Base-by-base conservation (phyloP, 805 yeast species). In the Wickerhamomyces pijperi region DNA sequence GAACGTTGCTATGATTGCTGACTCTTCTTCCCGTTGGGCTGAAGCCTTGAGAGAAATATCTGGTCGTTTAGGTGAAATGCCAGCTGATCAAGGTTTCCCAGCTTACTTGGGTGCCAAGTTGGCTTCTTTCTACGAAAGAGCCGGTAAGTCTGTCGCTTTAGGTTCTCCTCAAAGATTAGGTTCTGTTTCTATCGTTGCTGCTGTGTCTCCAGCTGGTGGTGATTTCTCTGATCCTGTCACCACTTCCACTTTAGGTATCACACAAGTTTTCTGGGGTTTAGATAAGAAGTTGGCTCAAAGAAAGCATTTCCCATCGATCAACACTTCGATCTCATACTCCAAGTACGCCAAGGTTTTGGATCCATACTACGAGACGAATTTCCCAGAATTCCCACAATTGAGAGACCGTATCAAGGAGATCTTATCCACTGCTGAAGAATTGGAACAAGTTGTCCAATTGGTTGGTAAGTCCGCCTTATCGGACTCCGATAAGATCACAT, bases 21-120 rank as follows among this genome's bases (percentile, higher is more conserved):
- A 92, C 65, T 92, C 98, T 5, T 90, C 97, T 28, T 88, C 97
- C 25, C 88, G 99, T 74, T 92, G 99, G 99, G 99, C 99, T 35
- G 99, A 92, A 72, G 99, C 99, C 46, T 75, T 92, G 61, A 88
- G 99, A 81, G 99, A 92, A 76, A 82, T 92, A 63, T 88, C 97
- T 39, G 99, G 99, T 76, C 94, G 99, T 76, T 74, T 92, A 63
- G 99, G 98, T 68, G 99, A 92, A 74, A 92, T 92, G 99, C 99
- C 99, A 61, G 99, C 99, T 46, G 99, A 92, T 68, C 98, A 94
- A 73, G 99, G 99, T 73, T 92, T 88, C 92, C 99, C 99, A 45
- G 99, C 99, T 38, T 92, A 92, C 63, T 74, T 92, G 63, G 98
- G 98, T 70, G 96, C 99, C 39, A 92, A 92, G 63, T 76, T 92